These are phyloP conservation scores for Neurospora sp. DNA, from an alignment of 2,329 filamentous ascomycete species.

Conservation along the genomic window DNA sequence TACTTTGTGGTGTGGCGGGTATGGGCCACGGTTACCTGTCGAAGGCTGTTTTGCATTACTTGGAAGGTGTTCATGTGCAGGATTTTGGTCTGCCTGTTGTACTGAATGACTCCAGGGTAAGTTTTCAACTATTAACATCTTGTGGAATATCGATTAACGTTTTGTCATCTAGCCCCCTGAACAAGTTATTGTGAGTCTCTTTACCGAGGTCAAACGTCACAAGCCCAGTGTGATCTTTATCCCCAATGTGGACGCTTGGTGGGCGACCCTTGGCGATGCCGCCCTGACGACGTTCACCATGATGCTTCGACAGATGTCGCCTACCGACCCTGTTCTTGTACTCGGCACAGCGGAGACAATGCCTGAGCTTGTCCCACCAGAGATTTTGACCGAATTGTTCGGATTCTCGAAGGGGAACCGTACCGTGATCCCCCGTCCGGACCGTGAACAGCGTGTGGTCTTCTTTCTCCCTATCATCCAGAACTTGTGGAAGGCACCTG, in stretches of 20 bases:
- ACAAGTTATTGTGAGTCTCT: slow-evolving; percentile 81
- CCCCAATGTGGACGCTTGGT: slow-evolving; percentile 84
- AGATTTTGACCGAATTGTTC: slow-evolving; percentile 70
- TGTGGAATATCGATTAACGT: slow-evolving; percentile 18
- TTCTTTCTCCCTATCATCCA: slow-evolving; percentile 70
- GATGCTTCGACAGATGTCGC: slow-evolving; percentile 71
- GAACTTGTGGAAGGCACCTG: slow-evolving; percentile 69
- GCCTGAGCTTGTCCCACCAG: slow-evolving; percentile 42
- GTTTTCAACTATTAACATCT: slow-evolving; percentile 15
- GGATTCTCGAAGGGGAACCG: slow-evolving; percentile 74
- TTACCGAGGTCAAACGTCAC: slow-evolving; percentile 85
- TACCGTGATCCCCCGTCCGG: slow-evolving; percentile 59
- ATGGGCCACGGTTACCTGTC: slow-evolving; percentile 94
- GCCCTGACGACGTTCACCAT: slow-evolving; percentile 74
- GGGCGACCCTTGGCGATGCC: slow-evolving; percentile 49
- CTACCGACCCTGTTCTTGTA: slow-evolving; percentile 81
- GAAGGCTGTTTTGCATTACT: slow-evolving; percentile 75
- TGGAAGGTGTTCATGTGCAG: slow-evolving; percentile 91
- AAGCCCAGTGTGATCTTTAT: slow-evolving; percentile 96
- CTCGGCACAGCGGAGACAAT: slow-evolving; percentile 70
- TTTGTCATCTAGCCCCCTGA: slow-evolving; percentile 52
- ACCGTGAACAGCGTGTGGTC: slow-evolving; percentile 54
- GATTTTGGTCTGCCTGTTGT: slow-evolving; percentile 86
- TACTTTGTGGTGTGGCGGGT: slow-evolving; percentile 71
- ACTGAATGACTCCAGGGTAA: slow-evolving; percentile 69